These are phyloP conservation scores for Hanseniaspora sp. DNA, from an alignment of 1,139 yeast genomes.

Conservation along the genomic window DNA sequence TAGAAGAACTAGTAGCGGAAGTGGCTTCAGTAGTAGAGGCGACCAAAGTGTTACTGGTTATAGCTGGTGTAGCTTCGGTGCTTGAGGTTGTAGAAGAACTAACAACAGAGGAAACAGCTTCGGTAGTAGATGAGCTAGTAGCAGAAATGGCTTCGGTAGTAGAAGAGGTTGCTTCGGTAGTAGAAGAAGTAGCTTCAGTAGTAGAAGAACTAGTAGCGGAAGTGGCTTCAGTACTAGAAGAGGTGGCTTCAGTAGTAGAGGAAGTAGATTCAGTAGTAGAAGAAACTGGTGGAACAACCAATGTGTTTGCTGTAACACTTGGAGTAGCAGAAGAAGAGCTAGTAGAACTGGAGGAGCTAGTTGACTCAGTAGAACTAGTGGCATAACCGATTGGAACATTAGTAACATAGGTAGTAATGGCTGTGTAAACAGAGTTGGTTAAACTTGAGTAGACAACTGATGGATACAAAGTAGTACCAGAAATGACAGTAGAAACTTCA, in stretches of 20 bases:
- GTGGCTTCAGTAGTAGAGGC: conserved; percentile 17
- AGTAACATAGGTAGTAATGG: conserved; percentile 13
- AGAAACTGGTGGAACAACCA: conserved; percentile 10
- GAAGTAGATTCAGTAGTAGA: conserved; percentile 16
- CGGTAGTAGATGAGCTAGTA: conserved; percentile 8
- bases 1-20: conserved; percentile 17
- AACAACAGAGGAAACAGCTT: not conserved
- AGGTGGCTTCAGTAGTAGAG: not conserved
- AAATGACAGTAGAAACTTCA: conserved; percentile 6
- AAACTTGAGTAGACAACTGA: conserved; percentile 21
- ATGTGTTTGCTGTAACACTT: not conserved
- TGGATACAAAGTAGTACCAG: conserved; percentile 19
- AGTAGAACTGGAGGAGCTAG: conserved; percentile 8
- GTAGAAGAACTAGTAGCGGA: conserved; percentile 1
- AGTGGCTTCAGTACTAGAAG: not conserved
- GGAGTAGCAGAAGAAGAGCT: conserved; percentile 14
- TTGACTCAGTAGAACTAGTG: conserved; percentile 5
- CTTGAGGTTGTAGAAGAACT: not conserved
- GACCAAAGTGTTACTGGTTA: not conserved
- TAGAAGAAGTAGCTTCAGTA: conserved; percentile 17
- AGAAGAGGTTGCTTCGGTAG: conserved; percentile 16
- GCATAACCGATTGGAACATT: conserved; percentile 14
- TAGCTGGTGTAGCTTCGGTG: not conserved
- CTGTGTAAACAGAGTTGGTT: conserved; percentile 1
- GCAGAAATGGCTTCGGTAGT: conserved; percentile 16